phyloP scores from a whole-genome alignment of 768 basidiomycete species.

The Phanerochaete carnosa region DNA sequence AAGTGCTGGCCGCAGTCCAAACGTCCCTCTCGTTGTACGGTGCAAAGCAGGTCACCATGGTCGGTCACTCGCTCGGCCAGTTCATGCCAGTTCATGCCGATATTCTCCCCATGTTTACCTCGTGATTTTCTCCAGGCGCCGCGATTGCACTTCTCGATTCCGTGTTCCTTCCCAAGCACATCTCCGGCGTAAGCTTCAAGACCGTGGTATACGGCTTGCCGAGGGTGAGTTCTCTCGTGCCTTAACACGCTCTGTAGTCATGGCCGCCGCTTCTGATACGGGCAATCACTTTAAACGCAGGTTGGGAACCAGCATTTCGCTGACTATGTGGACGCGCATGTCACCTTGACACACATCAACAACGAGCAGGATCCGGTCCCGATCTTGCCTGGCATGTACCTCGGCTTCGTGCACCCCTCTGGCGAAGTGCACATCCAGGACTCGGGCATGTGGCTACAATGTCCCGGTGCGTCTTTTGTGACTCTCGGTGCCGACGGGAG shows the following conservation, averaged over 20 bases:
- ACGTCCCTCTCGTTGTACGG: slow-evolving; percentile 32
- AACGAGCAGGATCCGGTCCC: slow-evolving; percentile 46
- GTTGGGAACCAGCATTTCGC: slow-evolving; percentile 61
- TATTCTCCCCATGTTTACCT: background rate
- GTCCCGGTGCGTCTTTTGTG: slow-evolving; percentile 28
- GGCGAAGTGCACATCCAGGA: slow-evolving; percentile 40
- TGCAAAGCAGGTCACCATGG: slow-evolving; percentile 39
- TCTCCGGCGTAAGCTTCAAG: slow-evolving; percentile 34
- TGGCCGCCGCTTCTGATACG: background rate
- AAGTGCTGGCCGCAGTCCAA: slow-evolving; percentile 43
- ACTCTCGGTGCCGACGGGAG: background rate
- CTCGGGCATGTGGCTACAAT: slow-evolving; percentile 49
- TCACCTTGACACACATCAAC: slow-evolving; percentile 50
- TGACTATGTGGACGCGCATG: slow-evolving; percentile 45
- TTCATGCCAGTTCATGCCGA: background rate
- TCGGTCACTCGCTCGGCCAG: slow-evolving; percentile 39
- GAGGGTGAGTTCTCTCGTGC: slow-evolving; percentile 17
- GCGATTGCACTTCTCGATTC: slow-evolving; percentile 51
- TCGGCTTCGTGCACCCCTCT: slow-evolving; percentile 46
- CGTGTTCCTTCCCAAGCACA: slow-evolving; percentile 47
- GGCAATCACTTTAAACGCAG: slow-evolving; percentile 21
- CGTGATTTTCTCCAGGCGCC: slow-evolving; percentile 35
- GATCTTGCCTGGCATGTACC: slow-evolving; percentile 26
- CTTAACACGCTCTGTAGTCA: too few species aligned
- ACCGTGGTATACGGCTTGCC: slow-evolving; percentile 31